Percentiles rank a stretch among this genome's conserved stretches.
These are phyloP conservation scores for Panicum virgatum DNA, from an alignment of 202 grass and related monocot genomes.

Conservation along the genomic window DNA sequence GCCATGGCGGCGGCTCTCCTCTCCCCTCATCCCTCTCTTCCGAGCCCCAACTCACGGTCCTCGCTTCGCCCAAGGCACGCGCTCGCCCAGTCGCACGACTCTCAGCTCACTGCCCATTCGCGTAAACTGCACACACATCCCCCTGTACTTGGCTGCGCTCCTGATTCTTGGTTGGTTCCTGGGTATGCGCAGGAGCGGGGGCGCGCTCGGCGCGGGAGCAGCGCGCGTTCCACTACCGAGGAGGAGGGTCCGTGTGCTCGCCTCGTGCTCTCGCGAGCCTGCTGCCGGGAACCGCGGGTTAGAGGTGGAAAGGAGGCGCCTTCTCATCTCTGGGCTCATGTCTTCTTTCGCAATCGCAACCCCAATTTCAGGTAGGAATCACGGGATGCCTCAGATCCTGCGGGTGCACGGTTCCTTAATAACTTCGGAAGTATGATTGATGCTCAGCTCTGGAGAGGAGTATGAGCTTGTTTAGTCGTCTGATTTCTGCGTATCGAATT, in stretches of 20 bases:
- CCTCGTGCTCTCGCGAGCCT: conserved; percentile 40
- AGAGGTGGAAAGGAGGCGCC: conserved; percentile 65
- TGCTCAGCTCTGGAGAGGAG: neutral
- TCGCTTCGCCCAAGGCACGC: conserved; percentile 19
- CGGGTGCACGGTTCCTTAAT: neutral
- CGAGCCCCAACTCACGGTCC: conserved; percentile 11
- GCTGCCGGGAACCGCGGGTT: conserved; percentile 17
- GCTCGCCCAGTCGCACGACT: neutral
- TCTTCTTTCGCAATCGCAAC: conserved; percentile 52
- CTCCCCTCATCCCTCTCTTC: conserved; percentile 31
- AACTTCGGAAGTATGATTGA: neutral
- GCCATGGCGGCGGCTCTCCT: conserved; percentile 48
- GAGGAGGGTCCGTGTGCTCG: conserved; percentile 22
- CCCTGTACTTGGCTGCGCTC: neutral
- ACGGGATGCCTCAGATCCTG: neutral
- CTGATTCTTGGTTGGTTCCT: neutral
- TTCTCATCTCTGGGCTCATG: conserved; percentile 65
- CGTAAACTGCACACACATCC: neutral
- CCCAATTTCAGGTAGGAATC: conserved; percentile 48
- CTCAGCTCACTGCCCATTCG: neutral
- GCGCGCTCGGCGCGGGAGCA: neutral
- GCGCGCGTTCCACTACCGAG: neutral
- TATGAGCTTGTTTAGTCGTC: neutral
- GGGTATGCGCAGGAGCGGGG: conserved; percentile 14
- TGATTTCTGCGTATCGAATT: neutral